phyloP scores from a whole-genome alignment of 192 early-diverging fungal species.

The Chytriomyces hyalinus region DNA sequence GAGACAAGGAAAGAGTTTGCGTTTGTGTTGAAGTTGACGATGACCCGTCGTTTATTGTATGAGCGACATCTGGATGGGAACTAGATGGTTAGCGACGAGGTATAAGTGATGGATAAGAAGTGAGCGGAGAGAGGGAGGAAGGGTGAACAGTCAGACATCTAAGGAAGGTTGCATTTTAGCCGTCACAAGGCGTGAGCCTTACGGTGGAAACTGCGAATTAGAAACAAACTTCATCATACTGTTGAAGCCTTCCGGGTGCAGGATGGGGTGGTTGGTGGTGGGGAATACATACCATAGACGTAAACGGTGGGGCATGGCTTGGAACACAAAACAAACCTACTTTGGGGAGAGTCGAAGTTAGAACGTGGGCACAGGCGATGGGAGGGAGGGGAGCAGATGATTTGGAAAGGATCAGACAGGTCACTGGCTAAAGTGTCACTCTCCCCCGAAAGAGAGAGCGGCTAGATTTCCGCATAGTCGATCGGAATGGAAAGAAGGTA shows the following conservation, averaged over 20 bases:
- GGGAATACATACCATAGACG: too few relatives aligned
- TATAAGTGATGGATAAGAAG: not conserved
- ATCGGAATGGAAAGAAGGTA: conserved; percentile 34
- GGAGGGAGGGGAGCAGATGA: not conserved
- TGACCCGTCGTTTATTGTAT: not conserved
- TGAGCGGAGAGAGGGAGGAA: not conserved
- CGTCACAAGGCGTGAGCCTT: conserved; percentile 17
- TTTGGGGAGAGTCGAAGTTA: not conserved
- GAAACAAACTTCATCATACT: not conserved
- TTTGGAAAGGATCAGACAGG: conserved; percentile 27
- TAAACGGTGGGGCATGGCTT: too few relatives aligned
- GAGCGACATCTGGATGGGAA: not conserved
- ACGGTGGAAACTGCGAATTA: not conserved
- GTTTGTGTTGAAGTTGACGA: not conserved
- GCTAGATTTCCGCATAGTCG: conserved; percentile 33
- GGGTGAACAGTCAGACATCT: conserved; percentile 33
- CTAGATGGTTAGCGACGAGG: not conserved
- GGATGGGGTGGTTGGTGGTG: too few relatives aligned
- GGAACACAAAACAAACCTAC: too few relatives aligned
- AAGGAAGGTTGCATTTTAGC: conserved; percentile 38
- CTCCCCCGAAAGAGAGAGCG: conserved; percentile 30
- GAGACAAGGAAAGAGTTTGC: not conserved
- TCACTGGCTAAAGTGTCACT: conserved; percentile 40
- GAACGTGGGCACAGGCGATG: not conserved
- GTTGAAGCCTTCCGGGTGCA: too few relatives aligned